These are phyloP conservation scores for Bipolaris gigantea DNA, from an alignment of 2,329 filamentous ascomycete genomes.

Conservation along the genomic window DNA sequence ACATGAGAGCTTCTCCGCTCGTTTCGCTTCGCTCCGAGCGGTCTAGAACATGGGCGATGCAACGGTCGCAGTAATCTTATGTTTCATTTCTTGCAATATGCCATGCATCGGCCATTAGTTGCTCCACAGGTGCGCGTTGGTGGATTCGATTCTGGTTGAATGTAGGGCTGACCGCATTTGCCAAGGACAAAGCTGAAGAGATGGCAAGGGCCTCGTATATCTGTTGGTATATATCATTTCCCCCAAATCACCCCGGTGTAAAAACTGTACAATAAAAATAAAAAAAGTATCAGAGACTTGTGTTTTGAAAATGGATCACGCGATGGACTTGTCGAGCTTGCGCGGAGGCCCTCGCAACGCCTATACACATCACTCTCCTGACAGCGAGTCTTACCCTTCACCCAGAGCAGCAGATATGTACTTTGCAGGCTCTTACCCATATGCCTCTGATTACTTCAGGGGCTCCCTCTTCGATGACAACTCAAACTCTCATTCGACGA, in stretches of 20 bases:
- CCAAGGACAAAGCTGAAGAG: background rate
- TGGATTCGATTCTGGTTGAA: background rate
- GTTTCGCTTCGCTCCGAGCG: background rate
- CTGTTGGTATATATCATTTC: background rate
- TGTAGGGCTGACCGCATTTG: background rate
- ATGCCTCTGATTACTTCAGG: background rate
- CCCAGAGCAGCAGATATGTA: background rate
- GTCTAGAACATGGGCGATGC: background rate
- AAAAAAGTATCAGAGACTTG: background rate
- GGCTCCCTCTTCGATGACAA: background rate
- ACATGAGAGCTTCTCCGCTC: background rate
- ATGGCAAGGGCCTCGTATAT: background rate
- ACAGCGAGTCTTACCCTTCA: background rate
- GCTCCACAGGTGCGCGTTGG: background rate
- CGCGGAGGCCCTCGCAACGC: background rate
- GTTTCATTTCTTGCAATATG: background rate
- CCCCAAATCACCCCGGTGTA: background rate
- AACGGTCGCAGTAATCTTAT: background rate
- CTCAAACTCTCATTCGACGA: background rate
- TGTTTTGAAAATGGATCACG: background rate
- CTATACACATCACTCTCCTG: background rate
- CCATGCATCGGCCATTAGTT: background rate
- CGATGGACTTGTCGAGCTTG: background rate
- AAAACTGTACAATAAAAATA: background rate
- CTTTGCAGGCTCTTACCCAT: background rate